phyloP scores from a whole-genome alignment of 2,329 filamentous ascomycete species.

The Byssothecium circinans region DNA sequence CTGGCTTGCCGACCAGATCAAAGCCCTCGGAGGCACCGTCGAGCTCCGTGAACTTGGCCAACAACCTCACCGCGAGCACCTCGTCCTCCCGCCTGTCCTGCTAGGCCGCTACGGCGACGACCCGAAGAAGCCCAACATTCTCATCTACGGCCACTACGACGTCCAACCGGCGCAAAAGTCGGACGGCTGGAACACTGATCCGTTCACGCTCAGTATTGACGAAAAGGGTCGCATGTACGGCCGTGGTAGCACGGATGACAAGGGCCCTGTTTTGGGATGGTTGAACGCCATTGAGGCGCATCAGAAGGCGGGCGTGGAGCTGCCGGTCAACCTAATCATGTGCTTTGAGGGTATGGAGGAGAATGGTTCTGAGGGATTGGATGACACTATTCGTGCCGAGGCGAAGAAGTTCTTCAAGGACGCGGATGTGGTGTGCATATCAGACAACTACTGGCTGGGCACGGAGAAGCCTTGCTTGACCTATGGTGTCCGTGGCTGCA shows the following conservation, averaged over 20 bases:
- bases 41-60: slow-evolving; percentile 85
- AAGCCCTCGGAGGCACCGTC: slow-evolving; percentile 79
- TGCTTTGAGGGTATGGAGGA: slow-evolving; percentile 99
- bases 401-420: slow-evolving; percentile 95
- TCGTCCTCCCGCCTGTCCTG: slow-evolving; percentile 90
- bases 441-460: slow-evolving; percentile 99
- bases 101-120: slow-evolving; percentile 91
- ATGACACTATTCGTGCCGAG: slow-evolving; percentile 90
- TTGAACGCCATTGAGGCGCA: slow-evolving; percentile 97
- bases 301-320: slow-evolving; percentile 89
- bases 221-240: slow-evolving; percentile 95
- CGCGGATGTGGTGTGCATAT: slow-evolving; percentile 95
- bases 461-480: slow-evolving; percentile 98
- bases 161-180: slow-evolving; percentile 92
- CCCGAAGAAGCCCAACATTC: slow-evolving; percentile 87
- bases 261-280: slow-evolving; percentile 96
- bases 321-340: slow-evolving; percentile 97
- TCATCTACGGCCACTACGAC: slow-evolving; percentile 98
- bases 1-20: slow-evolving; percentile 82
- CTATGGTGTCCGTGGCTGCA: slow-evolving; percentile 94
- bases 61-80: slow-evolving; percentile 86
- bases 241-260: slow-evolving; percentile 94
- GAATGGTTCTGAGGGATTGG: slow-evolving; percentile 93
- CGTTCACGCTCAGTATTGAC: slow-evolving; percentile 85
- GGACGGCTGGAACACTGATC: slow-evolving; percentile 95